phyloP scores from a whole-genome alignment of 768 basidiomycete genomes.

The Naganishia friedmannii region DNA sequence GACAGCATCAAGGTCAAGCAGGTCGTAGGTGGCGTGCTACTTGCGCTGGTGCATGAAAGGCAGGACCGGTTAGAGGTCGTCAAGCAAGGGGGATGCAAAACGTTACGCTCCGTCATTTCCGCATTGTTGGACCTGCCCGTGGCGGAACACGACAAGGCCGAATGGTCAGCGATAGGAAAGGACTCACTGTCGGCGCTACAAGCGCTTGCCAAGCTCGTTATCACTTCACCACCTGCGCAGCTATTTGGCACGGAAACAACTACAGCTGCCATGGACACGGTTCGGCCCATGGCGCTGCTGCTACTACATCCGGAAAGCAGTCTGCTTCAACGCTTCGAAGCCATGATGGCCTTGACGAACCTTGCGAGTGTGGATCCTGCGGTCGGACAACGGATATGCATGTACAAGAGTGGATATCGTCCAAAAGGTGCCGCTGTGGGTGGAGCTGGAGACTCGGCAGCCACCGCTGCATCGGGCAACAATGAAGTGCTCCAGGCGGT shows the following conservation, averaged over 20 bases:
- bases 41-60: slow-evolving; percentile 73
- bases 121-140: slow-evolving; percentile 49
- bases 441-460: slow-evolving; percentile 38
- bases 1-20: slow-evolving; percentile 67
- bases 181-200: slow-evolving; percentile 62
- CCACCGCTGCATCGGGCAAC: background rate
- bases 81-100: slow-evolving; percentile 73
- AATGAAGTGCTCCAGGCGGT: slow-evolving; percentile 57
- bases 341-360: slow-evolving; percentile 94
- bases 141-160: slow-evolving; percentile 60
- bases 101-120: slow-evolving; percentile 44
- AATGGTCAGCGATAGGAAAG: slow-evolving; percentile 1
- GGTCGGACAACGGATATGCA: slow-evolving; percentile 62
- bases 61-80: slow-evolving; percentile 72
- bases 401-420: background rate
- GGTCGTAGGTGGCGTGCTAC: slow-evolving; percentile 62
- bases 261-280: slow-evolving; percentile 68
- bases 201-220: slow-evolving; percentile 85
- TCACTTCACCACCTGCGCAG: slow-evolving; percentile 83
- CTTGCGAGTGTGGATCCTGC: slow-evolving; percentile 73
- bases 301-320: slow-evolving; percentile 67
- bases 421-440: slow-evolving; percentile 47
- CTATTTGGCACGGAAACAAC: slow-evolving; percentile 84
- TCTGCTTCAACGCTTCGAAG: slow-evolving; percentile 83
- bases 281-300: slow-evolving; percentile 73